These are phyloP conservation scores for Globisporangium iwayamae DNA, from an alignment of 352 stramenopile genomes.

Conservation along the genomic window DNA sequence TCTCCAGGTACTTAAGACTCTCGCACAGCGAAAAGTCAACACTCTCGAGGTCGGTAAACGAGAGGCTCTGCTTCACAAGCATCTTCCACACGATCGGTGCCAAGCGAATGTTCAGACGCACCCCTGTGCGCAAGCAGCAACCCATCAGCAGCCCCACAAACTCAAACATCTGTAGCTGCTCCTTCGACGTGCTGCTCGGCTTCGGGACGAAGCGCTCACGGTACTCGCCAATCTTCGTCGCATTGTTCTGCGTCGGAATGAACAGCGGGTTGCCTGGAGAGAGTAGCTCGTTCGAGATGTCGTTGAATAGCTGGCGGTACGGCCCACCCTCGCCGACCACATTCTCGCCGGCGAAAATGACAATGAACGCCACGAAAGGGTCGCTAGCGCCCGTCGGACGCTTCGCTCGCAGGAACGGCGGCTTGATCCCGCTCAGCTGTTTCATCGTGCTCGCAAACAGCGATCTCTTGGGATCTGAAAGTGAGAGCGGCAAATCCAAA, in stretches of 20 bases:
- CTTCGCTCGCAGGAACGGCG: slow-evolving; percentile 55
- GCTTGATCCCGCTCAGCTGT: slow-evolving; percentile 46
- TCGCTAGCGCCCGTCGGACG: slow-evolving; percentile 73
- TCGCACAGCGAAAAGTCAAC: slow-evolving; percentile 59
- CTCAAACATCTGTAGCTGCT: slow-evolving; percentile 68
- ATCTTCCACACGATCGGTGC: slow-evolving; percentile 79
- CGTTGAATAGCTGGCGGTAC: slow-evolving; percentile 79
- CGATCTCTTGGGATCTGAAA: slow-evolving; percentile 51
- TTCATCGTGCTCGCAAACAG: slow-evolving; percentile 64
- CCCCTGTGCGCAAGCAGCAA: slow-evolving; percentile 72
- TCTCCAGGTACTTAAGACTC: slow-evolving; percentile 45
- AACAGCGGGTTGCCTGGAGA: slow-evolving; percentile 48
- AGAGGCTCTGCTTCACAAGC: slow-evolving; percentile 68
- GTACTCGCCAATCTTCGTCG: slow-evolving; percentile 66
- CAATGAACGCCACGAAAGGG: slow-evolving; percentile 79
- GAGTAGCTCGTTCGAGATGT: slow-evolving; percentile 68
- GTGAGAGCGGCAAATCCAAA: slow-evolving; percentile 16
- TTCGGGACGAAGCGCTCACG: slow-evolving; percentile 62
- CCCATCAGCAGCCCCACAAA: slow-evolving; percentile 78
- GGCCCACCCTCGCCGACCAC: slow-evolving; percentile 76
- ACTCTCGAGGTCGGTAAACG: slow-evolving; percentile 53
- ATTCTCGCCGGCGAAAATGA: slow-evolving; percentile 73
- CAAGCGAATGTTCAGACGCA: slow-evolving; percentile 66
- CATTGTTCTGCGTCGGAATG: slow-evolving; percentile 68
- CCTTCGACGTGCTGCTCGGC: slow-evolving; percentile 51